These are phyloP conservation scores for Pleurotus sapidus DNA, from an alignment of 768 basidiomycete genomes.

Conservation along the genomic window DNA sequence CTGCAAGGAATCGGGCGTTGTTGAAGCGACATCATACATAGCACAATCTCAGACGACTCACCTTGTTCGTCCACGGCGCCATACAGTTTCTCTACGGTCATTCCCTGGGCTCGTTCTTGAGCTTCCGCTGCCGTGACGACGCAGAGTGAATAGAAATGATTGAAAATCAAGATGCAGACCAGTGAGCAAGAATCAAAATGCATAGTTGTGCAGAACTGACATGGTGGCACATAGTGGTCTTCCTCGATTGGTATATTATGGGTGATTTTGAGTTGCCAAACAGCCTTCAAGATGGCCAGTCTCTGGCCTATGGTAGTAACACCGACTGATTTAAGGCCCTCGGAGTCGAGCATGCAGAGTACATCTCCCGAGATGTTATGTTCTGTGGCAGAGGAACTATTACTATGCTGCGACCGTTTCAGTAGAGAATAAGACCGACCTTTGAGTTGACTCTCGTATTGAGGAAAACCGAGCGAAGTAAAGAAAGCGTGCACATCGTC, in stretches of 20 bases:
- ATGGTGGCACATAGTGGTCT: conserved; percentile 86
- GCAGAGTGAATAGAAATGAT: too few relatives aligned
- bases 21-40: too few relatives aligned
- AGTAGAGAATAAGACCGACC: conserved; percentile 42
- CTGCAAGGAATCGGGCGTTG: conserved; percentile 31
- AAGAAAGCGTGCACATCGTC: conserved; percentile 80
- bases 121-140: conserved; percentile 23
- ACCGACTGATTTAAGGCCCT: conserved; percentile 82
- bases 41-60: conserved; percentile 22
- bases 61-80: conserved; percentile 74
- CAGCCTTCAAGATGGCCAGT: conserved; percentile 85
- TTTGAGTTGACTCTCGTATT: conserved; percentile 81
- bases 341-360: conserved; percentile 79
- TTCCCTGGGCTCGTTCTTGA: conserved; percentile 47
- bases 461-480: conserved; percentile 71
- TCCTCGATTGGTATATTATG: conserved; percentile 81
- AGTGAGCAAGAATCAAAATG: neutral
- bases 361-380: conserved; percentile 92
- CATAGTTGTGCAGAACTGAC: conserved; percentile 41
- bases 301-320: conserved; percentile 90
- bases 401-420: conserved; percentile 12
- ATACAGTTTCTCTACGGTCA: conserved; percentile 66
- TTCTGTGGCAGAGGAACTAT: conserved; percentile 44
- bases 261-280: conserved; percentile 86
- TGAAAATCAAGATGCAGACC: too few relatives aligned